Percentiles rank a stretch among this genome's conserved stretches.
These are phyloP conservation scores for Myrica gale DNA, from an alignment of 306 rosid genomes.

Conservation along the genomic window DNA sequence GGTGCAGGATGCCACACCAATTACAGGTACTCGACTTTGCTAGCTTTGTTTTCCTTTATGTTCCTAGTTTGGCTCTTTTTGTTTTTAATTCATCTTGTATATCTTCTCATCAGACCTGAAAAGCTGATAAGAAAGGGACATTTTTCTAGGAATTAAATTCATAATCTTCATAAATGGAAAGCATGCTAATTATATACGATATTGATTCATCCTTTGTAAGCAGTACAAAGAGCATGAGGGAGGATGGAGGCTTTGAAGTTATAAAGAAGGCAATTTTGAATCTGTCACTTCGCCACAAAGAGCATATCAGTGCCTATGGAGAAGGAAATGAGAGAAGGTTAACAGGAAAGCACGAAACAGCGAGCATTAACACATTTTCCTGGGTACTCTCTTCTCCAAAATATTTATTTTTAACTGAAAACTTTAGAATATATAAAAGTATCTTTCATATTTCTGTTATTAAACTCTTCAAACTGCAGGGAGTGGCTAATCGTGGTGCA, in stretches of 20 bases:
- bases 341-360: constrained; percentile 99
- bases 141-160: constrained; percentile 13
- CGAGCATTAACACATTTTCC: constrained; percentile 76
- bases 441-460: background rate
- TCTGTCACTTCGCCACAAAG: constrained; percentile 86
- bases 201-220: constrained; percentile 24
- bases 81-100: background rate
- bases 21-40: constrained; percentile 58
- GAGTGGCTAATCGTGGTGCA: constrained; percentile 98
- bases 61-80: background rate
- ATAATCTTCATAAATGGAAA: constrained; percentile 9
- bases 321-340: constrained; percentile 98
- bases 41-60: background rate
- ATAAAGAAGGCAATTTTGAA: constrained; percentile 96
- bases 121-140: background rate
- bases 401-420: constrained; percentile 17
- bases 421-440: background rate
- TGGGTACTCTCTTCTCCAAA: constrained; percentile 60
- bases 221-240: constrained; percentile 99
- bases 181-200: constrained; percentile 15
- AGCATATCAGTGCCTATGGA: constrained; percentile 89
- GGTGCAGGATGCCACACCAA: constrained; percentile 99
- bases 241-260: constrained; percentile 84
- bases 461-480: constrained; percentile 51
- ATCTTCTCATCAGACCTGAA: background rate